Evolutionary conservation across 192 early-diverging fungal genomes (phyloP), one percentile per base, ranked within the genome.

Genomic region (Paraglomus brasilianum): DNA sequence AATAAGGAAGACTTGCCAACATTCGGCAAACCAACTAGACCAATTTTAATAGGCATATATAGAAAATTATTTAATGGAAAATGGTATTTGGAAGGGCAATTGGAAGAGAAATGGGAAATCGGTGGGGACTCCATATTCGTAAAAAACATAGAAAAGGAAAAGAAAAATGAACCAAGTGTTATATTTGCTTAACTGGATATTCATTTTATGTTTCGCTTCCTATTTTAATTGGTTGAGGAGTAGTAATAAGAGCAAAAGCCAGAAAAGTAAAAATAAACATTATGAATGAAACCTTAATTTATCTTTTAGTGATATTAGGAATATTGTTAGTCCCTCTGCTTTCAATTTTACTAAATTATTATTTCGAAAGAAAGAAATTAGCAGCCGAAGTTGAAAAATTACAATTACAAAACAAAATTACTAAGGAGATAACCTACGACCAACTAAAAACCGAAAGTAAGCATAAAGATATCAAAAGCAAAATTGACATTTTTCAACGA

Each of bases 1-100:
- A 87, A 82, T 36, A 87, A 75, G 0, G 78, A 78, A n/a, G 81
- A 83, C 74, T 85, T 85, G 39, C 58, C 58, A 41, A 60, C 58
- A 60, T 60, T 60, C 2, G 58, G 58, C 39, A 60, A 60, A 60
- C 58, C 58, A 5, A 60, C 58, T 41, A 60, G 36, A 43, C 58
- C 58, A 60, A 60, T 60, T 60, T 60, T 60, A 43, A 5, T 1
- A 15, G 58, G 36, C 58, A 60, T 60, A 11, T 42, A 41, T 60
- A 41, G 10, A 60, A 58, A 38, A 38, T 38, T 5, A 38, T 58
- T 58, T 58, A 58, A 36, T 58, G 13, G 11, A 38, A 2, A 38
- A 38, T 38, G 56, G 4, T 38, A 58, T 58, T 38, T 58, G 30
- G 0, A 58, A n/a, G n/a, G n/a, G n/a, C n/a, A n/a, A n/a, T n/a